A percentile compares a stretch with the other conserved stretches of the same genome.
These are phyloP conservation scores for Salicornia ramosissima DNA, from an alignment of 148 eudicot species.

Conservation along the genomic window DNA sequence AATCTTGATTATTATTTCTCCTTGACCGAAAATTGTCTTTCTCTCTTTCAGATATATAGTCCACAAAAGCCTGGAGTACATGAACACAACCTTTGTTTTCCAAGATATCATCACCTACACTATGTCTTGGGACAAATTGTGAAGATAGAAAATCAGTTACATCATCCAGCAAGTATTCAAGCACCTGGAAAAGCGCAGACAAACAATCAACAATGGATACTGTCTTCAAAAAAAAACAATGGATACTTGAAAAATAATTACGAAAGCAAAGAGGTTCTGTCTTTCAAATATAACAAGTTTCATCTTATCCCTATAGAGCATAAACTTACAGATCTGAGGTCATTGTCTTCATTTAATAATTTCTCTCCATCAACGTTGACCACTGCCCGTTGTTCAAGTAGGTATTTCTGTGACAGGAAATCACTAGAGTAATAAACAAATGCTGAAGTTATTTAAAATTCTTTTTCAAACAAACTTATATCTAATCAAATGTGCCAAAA, in stretches of 20 bases:
- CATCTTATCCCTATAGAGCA: not conserved
- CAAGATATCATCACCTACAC: slow-evolving; percentile 15
- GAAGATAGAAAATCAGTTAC: slow-evolving; percentile 67
- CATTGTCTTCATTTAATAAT: slow-evolving; percentile 89
- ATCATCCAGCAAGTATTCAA: slow-evolving; percentile 79
- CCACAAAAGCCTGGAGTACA: slow-evolving; percentile 64
- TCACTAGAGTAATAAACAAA: slow-evolving; percentile 6
- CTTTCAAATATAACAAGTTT: not conserved
- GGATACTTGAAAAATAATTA: no score
- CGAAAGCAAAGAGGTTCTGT: not conserved
- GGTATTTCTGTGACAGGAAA: slow-evolving; percentile 59
- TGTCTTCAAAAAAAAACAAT: no score
- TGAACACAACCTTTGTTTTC: slow-evolving; percentile 53
- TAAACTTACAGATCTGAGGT: slow-evolving; percentile 77
- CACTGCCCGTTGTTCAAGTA: slow-evolving; percentile 87
- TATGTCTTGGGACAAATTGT: slow-evolving; percentile 33
- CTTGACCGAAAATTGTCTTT: slow-evolving; percentile 73
- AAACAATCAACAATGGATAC: slow-evolving; percentile 11
- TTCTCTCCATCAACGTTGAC: slow-evolving; percentile 77
- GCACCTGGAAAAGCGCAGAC: slow-evolving; percentile 46
- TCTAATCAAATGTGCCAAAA: not conserved
- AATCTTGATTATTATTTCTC: slow-evolving; percentile 69
- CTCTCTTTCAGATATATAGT: slow-evolving; percentile 73
- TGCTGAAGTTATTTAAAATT: not conserved
- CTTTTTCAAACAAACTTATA: not conserved